A percentile compares a stretch with the other conserved stretches of the same genome.
phyloP scores from a whole-genome alignment of 2,329 filamentous ascomycete genomes.

The Tolypocladium endophyticum region DNA sequence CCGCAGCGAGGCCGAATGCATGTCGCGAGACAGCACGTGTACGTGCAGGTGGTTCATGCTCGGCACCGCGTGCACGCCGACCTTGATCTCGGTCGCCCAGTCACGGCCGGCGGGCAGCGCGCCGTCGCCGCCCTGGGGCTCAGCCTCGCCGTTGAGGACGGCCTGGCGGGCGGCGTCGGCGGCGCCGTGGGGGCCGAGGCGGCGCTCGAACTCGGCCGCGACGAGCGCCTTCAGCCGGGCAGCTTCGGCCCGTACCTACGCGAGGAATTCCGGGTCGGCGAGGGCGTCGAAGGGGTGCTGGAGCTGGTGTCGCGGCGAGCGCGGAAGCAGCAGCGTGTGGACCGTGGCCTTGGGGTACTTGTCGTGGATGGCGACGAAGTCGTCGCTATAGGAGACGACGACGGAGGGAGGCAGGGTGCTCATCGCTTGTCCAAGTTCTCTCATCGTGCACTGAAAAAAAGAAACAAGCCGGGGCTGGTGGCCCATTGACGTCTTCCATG shows the following conservation, averaged over 20 bases:
- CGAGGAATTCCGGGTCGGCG: constrained; percentile 58
- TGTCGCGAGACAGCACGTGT: constrained; percentile 75
- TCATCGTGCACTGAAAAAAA: too few relatives aligned
- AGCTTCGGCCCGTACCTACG: constrained; percentile 49
- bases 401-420: constrained; percentile 47
- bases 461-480: too few relatives aligned
- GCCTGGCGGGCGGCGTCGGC: constrained; percentile 54
- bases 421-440: too few relatives aligned
- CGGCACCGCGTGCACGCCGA: constrained; percentile 77
- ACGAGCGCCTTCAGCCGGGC: constrained; percentile 52
- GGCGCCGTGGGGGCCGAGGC: constrained; percentile 51
- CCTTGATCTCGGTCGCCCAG: constrained; percentile 63
- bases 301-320: constrained; percentile 47
- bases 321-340: constrained; percentile 81
- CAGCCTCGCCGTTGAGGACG: constrained; percentile 50
- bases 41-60: constrained; percentile 90
- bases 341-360: constrained; percentile 75
- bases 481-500: too few relatives aligned
- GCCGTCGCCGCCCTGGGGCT: constrained; percentile 20
- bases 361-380: constrained; percentile 72
- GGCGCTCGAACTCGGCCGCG: constrained; percentile 63
- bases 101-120: constrained; percentile 62
- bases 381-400: constrained; percentile 55
- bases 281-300: constrained; percentile 72
- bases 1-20: constrained; percentile 60